Conservation (phyloP, 345 rosid genomes). For the Gossypium australe region DNA sequence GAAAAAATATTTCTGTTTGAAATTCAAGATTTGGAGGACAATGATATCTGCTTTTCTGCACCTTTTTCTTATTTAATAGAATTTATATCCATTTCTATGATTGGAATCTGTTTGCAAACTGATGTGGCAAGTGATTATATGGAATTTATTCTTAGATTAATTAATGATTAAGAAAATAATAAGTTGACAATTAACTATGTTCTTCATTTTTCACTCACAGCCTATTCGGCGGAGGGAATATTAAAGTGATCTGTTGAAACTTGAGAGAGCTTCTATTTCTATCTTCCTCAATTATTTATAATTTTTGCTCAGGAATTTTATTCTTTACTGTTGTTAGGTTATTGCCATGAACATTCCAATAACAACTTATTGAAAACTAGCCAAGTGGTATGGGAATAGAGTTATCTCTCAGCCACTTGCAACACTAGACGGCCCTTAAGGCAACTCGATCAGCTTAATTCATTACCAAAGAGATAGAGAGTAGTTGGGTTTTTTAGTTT, state of each 20-base stretch:
- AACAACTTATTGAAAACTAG: not conserved
- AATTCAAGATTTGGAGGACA: no score
- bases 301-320: no score
- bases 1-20: no score
- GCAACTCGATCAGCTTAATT: not conserved
- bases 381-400: not conserved
- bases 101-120: slow-evolving; percentile 11
- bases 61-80: not conserved
- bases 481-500: not conserved
- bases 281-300: no score
- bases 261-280: not conserved
- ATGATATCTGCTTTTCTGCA: no score
- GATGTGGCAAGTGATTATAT: slow-evolving; percentile 2
- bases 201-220: not conserved
- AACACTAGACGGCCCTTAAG: not conserved
- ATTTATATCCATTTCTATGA: not conserved
- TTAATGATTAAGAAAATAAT: not conserved
- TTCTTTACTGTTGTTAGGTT: not conserved
- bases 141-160: slow-evolving; percentile 9
- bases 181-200: not conserved
- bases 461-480: not conserved
- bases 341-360: not conserved
- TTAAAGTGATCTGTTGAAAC: not conserved
- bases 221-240: not conserved
- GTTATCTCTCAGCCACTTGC: not conserved